A percentile compares a stretch with the other conserved stretches of the same genome.
Conservation (phyloP, 108 stramenopile genomes). For the Seminavis robusta region DNA sequence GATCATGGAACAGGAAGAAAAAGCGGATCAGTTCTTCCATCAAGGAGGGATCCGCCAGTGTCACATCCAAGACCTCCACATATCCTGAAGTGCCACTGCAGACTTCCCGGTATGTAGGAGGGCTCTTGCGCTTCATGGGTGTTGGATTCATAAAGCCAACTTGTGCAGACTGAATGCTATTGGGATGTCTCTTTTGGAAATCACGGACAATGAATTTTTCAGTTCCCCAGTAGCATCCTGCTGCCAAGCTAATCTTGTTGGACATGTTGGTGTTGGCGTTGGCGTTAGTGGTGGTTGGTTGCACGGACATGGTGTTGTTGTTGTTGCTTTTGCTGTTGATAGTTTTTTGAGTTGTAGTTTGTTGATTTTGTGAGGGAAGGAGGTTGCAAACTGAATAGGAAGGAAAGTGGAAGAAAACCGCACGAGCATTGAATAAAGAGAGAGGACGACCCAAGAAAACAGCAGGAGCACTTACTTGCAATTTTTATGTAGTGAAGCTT, state of each 20-base stretch:
- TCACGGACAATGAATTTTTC: slow-evolving; percentile 46
- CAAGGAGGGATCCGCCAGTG: slow-evolving; percentile 26
- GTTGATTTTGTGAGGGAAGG: too few relatives aligned
- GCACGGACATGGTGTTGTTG: too few relatives aligned
- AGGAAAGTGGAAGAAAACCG: too few relatives aligned
- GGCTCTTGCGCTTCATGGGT: slow-evolving; percentile 24
- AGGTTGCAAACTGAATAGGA: too few relatives aligned
- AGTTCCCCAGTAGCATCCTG: slow-evolving; percentile 57
- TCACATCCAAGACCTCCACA: slow-evolving; percentile 47
- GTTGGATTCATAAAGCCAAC: slow-evolving; percentile 55
- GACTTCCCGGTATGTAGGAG: slow-evolving; percentile 36
- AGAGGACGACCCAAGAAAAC: too few relatives aligned
- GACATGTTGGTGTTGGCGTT: too few relatives aligned
- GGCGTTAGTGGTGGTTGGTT: too few relatives aligned
- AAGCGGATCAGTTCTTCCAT: slow-evolving; percentile 50
- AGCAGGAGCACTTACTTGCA: too few relatives aligned
- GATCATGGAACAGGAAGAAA: slow-evolving; percentile 64
- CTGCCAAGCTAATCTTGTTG: not conserved
- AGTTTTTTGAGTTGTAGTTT: too few relatives aligned
- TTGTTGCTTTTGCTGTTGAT: too few relatives aligned
- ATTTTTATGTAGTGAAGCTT: too few relatives aligned
- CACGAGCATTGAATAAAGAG: too few relatives aligned
- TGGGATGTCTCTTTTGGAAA: slow-evolving; percentile 44
- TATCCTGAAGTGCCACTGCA: slow-evolving; percentile 42
- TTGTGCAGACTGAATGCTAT: slow-evolving; percentile 11